Evolutionary conservation across 73 alveolate species (phyloP).

Genomic region (Blepharisma stoltei): DNA sequence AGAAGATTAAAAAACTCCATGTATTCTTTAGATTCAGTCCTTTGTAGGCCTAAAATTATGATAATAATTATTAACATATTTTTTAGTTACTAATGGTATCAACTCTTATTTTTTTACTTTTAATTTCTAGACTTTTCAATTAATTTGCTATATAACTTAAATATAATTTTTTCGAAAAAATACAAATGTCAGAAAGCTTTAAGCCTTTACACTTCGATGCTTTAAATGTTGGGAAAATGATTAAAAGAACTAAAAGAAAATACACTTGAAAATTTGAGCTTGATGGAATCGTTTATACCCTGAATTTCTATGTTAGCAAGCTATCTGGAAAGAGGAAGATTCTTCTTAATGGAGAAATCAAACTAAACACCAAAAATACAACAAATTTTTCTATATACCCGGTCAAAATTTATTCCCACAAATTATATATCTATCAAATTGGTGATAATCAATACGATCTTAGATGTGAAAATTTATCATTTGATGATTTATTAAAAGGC

Average conservation of each 20-base stretch:
- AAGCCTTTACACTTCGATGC: conserved; percentile 14
- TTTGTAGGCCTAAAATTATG: too few species aligned
- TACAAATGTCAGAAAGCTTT: conserved; percentile 2
- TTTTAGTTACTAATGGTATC: too few species aligned
- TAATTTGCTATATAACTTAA: too few species aligned
- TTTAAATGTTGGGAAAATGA: conserved; percentile 14
- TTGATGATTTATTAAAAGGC: conserved; percentile 7
- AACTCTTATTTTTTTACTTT: too few species aligned
- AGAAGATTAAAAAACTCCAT: too few species aligned
- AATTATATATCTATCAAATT: neutral
- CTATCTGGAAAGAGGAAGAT: conserved; percentile 81
- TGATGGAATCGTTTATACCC: conserved; percentile 65
- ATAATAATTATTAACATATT: too few species aligned
- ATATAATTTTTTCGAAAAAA: neutral
- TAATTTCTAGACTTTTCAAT: too few species aligned
- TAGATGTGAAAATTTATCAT: neutral
- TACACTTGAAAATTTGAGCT: conserved; percentile 71
- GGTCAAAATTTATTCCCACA: neutral
- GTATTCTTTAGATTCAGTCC: too few species aligned
- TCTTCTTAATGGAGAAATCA: conserved; percentile 58
- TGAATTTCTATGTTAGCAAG: conserved; percentile 65
- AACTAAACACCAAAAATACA: conserved; percentile 35
- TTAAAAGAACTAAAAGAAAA: conserved; percentile 54
- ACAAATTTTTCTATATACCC: neutral
- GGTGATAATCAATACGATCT: conserved; percentile 12